These are phyloP conservation scores for Talaromyces sp. DNA, from an alignment of 2,329 filamentous ascomycete genomes.

Conservation along the genomic window DNA sequence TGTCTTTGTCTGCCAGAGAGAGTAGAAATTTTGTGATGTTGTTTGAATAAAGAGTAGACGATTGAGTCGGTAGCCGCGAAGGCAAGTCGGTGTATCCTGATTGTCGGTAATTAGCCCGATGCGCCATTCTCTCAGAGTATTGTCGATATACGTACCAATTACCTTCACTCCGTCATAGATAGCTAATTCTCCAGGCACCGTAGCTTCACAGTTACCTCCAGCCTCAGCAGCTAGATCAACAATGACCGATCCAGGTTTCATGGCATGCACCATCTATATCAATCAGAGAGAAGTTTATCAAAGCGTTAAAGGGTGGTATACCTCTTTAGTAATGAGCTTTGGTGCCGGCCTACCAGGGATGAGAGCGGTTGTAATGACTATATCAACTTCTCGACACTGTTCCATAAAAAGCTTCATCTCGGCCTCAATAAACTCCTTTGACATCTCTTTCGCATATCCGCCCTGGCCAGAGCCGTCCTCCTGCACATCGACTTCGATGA, in stretches of 20 bases:
- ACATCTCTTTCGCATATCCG: slow-evolving; percentile 92
- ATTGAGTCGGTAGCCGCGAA: slow-evolving; percentile 80
- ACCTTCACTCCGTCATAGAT: slow-evolving; percentile 76
- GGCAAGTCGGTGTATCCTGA: slow-evolving; percentile 83
- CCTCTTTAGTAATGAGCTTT: slow-evolving; percentile 73
- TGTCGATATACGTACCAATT: slow-evolving; percentile 58
- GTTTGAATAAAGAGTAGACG: slow-evolving; percentile 87
- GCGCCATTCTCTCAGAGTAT: background rate
- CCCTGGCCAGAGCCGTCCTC: slow-evolving; percentile 82
- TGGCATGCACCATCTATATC: slow-evolving; percentile 66
- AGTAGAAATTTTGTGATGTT: slow-evolving; percentile 87
- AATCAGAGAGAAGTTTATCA: slow-evolving; percentile 12
- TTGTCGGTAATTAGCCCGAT: background rate
- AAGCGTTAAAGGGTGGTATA: slow-evolving; percentile 21
- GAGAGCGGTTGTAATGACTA: slow-evolving; percentile 87
- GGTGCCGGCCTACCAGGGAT: slow-evolving; percentile 82
- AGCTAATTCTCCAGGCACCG: slow-evolving; percentile 66
- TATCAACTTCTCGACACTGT: slow-evolving; percentile 83
- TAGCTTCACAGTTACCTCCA: slow-evolving; percentile 83
- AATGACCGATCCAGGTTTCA: slow-evolving; percentile 86
- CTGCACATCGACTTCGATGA: slow-evolving; percentile 78
- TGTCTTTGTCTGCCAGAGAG: slow-evolving; percentile 74
- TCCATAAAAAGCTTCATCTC: slow-evolving; percentile 92
- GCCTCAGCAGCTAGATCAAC: slow-evolving; percentile 86
- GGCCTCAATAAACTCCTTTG: slow-evolving; percentile 85